Evolutionary conservation across 306 rosid genomes (phyloP).

Genomic region (Cucurbita ficifolia): DNA sequence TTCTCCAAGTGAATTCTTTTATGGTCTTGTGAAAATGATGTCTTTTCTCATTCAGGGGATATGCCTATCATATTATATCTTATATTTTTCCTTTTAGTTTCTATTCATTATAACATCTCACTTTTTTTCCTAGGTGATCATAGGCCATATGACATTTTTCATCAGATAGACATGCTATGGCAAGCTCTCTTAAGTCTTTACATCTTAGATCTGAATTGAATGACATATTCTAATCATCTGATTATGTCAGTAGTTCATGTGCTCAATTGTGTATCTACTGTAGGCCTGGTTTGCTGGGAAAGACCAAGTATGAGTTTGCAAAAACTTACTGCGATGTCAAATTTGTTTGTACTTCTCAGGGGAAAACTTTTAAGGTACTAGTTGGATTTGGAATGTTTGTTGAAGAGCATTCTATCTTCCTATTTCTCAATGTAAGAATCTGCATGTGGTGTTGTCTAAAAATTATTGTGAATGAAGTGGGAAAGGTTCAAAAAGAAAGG

Average conservation of each 20-base stretch:
- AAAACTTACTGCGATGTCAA: conserved; percentile 67
- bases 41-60: not conserved
- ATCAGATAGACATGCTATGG: conserved; percentile 91
- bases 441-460: not conserved
- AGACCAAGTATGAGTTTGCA: conserved; percentile 60
- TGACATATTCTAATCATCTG: not conserved
- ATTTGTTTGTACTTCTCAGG: conserved; percentile 35
- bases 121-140: conserved; percentile 72
- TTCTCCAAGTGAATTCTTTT: conserved; percentile 11
- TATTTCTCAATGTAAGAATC: not conserved
- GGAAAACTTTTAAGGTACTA: conserved; percentile 63
- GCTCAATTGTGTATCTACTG: conserved; percentile 15
- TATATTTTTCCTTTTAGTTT: not conserved
- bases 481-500: not conserved
- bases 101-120: conserved; percentile 23
- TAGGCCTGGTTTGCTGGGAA: conserved; percentile 93
- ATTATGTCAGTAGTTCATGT: conserved; percentile 6
- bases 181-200: conserved; percentile 31
- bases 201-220: conserved; percentile 10
- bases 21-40: not conserved
- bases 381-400: not conserved
- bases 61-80: not conserved
- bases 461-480: not conserved
- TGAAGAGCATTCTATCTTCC: not conserved
- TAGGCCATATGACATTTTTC: conserved; percentile 90